A percentile compares a stretch with the other conserved stretches of the same genome.
Evolutionary conservation across 2,329 filamentous ascomycete genomes (phyloP).

Genomic region (Pseudocercospora musae): DNA sequence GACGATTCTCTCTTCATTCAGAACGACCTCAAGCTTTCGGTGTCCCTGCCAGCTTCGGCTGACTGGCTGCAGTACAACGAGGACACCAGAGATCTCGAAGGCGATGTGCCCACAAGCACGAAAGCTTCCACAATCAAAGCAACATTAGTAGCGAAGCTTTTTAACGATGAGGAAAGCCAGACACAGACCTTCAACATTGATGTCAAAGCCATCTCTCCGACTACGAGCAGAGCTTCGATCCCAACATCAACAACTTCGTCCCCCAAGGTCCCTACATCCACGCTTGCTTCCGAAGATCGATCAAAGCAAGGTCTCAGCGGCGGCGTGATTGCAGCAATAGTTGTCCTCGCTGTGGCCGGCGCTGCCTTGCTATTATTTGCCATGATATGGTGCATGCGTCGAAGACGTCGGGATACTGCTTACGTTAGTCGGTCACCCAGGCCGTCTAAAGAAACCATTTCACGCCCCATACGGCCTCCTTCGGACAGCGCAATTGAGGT

Average conservation of each 20-base stretch:
- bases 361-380: constrained; percentile 23
- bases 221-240: constrained; percentile 10
- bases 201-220: constrained; percentile 23
- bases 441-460: constrained; percentile 38
- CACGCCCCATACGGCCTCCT: constrained; percentile 39
- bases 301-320: constrained; percentile 7
- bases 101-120: constrained; percentile 46
- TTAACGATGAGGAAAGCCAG: constrained; percentile 30
- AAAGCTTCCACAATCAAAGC: constrained; percentile 41
- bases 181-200: constrained; percentile 46
- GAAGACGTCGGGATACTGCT: constrained; percentile 19
- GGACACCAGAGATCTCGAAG: constrained; percentile 44
- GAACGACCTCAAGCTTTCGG: constrained; percentile 41
- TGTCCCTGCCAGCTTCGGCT: constrained; percentile 44
- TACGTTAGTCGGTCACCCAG: constrained; percentile 17
- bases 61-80: constrained; percentile 52
- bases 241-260: constrained; percentile 1
- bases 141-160: constrained; percentile 43
- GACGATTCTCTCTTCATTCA: constrained; percentile 43
- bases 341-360: constrained; percentile 33
- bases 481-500: constrained; percentile 30
- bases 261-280: not conserved
- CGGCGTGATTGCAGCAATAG: constrained; percentile 35
- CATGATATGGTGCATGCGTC: constrained; percentile 28
- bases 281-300: not conserved